phyloP scores from a whole-genome alignment of 495 filamentous ascomycete genomes.

The Aspergillus nanangensis region DNA sequence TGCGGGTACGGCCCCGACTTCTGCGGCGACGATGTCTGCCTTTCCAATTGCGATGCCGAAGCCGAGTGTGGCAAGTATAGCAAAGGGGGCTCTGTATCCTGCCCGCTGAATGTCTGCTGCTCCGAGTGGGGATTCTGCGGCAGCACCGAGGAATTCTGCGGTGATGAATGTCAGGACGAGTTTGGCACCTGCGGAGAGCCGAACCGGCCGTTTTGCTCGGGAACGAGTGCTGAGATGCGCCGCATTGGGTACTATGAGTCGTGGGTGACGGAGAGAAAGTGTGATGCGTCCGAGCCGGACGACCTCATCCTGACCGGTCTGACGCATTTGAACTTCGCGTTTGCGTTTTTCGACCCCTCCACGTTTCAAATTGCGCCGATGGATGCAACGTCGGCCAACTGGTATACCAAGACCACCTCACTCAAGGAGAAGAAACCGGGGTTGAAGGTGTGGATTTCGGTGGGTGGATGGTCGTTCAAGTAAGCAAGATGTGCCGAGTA shows the following conservation, averaged over 20 bases:
- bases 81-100: background rate
- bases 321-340: slow-evolving; percentile 18
- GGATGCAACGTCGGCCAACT: background rate
- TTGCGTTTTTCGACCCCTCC: slow-evolving; percentile 1
- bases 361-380: background rate
- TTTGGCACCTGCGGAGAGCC: slow-evolving; percentile 6
- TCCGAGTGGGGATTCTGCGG: slow-evolving; percentile 1
- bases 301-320: slow-evolving; percentile 5
- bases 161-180: slow-evolving; percentile 15
- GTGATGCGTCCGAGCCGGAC: slow-evolving; percentile 2
- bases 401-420: background rate
- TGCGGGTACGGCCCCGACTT: background rate
- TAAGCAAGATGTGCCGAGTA: background rate
- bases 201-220: background rate
- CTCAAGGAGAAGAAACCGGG: background rate
- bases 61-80: slow-evolving; percentile 35
- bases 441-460: background rate
- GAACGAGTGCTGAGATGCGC: background rate
- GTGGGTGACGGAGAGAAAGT: slow-evolving; percentile 7
- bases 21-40: slow-evolving; percentile 10
- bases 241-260: slow-evolving; percentile 18
- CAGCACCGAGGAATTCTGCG: slow-evolving; percentile 10
- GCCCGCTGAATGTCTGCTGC: slow-evolving; percentile 16
- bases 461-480: slow-evolving; percentile 13
- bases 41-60: slow-evolving; percentile 34